Base-by-base conservation (phyloP, 768 basidiomycete species). In the Austroboletus eburneus region DNA sequence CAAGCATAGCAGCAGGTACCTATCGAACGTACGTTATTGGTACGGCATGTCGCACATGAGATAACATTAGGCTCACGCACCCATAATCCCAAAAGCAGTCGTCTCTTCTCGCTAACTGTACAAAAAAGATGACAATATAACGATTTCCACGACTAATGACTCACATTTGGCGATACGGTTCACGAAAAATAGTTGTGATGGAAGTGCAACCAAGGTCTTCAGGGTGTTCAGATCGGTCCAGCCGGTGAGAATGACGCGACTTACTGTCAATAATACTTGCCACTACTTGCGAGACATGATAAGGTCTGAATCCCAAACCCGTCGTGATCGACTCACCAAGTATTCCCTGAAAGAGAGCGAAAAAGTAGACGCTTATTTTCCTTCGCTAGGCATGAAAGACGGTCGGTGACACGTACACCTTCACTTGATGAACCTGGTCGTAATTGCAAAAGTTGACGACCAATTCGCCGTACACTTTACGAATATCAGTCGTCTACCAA, bases 251-350 rank as follows among this genome's bases (percentile, higher is more conserved):
- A 42, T 9, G 17, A 43, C 9, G 7, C 9, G n/a, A 16, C 52
- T 42, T n/a, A 55, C 57, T 1, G 56, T 57, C 46, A 57, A 45
- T 17, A 57, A 14, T 25, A 50, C 48, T 46, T 58, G 57, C 57
- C 56, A 58, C 57, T 57, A 12, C 30, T 21, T 10, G n/a, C 8
- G n/a, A n/a, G 20, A 29, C n/a, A 44, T 9, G 37, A 29, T 27
- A 30, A 45, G 51, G 4, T 3, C 20, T 18, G 24, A 16, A 25
- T 12, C 25, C 6, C 10, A 10, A 27, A 27, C 17, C 38, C n/a
- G 22, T 16, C 6, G 13, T 3, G 12, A n/a, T 12, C 21, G 8
- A 44, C 55, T 49, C 39, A 57, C 57, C 43, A 57, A 37, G 33
- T 40, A 58, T 35, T 55, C 30, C 14, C 57, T 57, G 25, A 16